phyloP scores from a whole-genome alignment of 441 rosid genomes.

The Corymbia citriodora region DNA sequence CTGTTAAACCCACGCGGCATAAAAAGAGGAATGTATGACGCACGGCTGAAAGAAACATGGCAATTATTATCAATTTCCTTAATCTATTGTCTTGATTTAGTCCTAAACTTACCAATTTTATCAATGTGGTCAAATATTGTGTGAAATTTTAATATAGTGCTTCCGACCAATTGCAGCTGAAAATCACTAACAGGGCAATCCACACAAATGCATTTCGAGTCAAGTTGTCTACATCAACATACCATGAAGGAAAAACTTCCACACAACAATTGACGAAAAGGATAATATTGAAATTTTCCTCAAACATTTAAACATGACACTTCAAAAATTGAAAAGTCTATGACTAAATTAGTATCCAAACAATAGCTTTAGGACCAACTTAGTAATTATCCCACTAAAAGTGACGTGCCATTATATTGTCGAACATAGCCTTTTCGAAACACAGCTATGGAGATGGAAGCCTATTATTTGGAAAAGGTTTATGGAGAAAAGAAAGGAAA shows the following conservation, averaged over 20 bases:
- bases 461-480: background rate
- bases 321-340: background rate
- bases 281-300: too few relatives aligned
- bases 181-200: too few relatives aligned
- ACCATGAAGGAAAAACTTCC: background rate
- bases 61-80: background rate
- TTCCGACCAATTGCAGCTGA: too few relatives aligned
- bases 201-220: fast-evolving
- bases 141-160: too few relatives aligned
- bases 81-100: fast-evolving
- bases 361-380: background rate
- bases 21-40: background rate
- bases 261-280: fast-evolving
- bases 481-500: fast-evolving
- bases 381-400: background rate
- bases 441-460: background rate
- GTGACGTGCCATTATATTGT: background rate
- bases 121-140: fast-evolving
- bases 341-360: background rate
- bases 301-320: too few relatives aligned
- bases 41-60: fast-evolving
- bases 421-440: background rate
- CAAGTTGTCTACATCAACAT: background rate
- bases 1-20: background rate
- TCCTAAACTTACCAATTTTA: background rate